phyloP scores from a whole-genome alignment of 176 grass and related monocot genomes.

The Alloteropsis semialata region DNA sequence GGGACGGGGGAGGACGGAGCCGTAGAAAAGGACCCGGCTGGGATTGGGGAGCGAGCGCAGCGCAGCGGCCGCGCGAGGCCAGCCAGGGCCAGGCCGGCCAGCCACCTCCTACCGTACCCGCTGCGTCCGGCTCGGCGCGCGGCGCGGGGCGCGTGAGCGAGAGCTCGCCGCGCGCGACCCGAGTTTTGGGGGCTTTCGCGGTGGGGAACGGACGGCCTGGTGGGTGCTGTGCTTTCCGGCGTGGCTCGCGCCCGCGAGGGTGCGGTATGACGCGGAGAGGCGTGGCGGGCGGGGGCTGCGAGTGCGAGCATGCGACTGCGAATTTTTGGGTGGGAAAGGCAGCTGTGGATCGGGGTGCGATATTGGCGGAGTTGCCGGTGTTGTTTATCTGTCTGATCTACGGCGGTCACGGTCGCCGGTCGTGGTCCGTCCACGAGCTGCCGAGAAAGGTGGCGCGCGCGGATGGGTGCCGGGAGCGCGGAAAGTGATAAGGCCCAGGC shows the following conservation, averaged over 20 bases:
- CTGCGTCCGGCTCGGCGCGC: not conserved
- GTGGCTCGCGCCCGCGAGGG: not conserved
- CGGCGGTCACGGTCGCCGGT: not conserved
- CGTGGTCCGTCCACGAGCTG: not conserved
- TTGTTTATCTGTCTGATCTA: not conserved
- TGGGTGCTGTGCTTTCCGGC: not conserved
- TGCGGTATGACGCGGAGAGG: not conserved
- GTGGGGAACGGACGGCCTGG: not conserved
- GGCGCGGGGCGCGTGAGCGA: not conserved
- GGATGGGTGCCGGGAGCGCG: not conserved
- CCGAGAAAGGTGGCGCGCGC: not conserved
- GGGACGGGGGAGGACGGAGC: not conserved
- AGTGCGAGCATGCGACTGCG: too few relatives aligned
- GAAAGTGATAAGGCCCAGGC: not conserved
- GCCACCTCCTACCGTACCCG: not conserved
- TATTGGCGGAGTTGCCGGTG: not conserved
- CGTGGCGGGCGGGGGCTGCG: not conserved
- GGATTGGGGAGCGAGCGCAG: not conserved
- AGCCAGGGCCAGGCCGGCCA: constrained; percentile 1
- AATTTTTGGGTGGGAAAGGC: not conserved
- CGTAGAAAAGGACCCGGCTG: constrained; percentile 4
- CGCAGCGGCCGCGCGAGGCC: not conserved
- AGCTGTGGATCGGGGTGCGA: not conserved
- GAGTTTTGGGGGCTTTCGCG: not conserved
- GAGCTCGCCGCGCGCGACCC: not conserved